Evolutionary conservation across 352 stramenopile species (phyloP).

Genomic region (Phytophthora palmivora): DNA sequence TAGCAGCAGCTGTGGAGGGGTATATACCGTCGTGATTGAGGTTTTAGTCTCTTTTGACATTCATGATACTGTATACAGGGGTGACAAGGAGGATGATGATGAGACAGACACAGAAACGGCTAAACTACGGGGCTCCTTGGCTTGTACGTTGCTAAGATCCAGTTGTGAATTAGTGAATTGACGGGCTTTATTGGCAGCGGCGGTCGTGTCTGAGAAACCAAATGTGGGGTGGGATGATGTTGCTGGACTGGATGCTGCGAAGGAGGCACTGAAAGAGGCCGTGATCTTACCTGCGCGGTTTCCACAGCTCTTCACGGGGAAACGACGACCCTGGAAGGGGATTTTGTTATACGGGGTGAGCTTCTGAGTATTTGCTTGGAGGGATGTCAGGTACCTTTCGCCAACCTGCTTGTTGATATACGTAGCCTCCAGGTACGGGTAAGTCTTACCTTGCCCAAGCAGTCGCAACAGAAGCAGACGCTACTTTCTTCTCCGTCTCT

Average conservation of each 20-base stretch:
- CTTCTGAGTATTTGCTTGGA: constrained; percentile 6
- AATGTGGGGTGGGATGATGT: constrained; percentile 98
- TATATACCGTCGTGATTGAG: background rate
- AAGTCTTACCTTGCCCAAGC: constrained; percentile 98
- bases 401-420: constrained; percentile 1
- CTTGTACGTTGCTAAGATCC: constrained; percentile 58
- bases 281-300: constrained; percentile 97
- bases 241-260: constrained; percentile 96
- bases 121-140: constrained; percentile 96
- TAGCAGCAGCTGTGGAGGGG: constrained; percentile 62
- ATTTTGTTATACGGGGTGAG: constrained; percentile 98
- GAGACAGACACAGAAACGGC: constrained; percentile 95
- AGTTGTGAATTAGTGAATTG: constrained; percentile 1
- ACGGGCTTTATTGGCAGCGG: constrained; percentile 49
- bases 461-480: constrained; percentile 98
- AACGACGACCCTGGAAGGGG: constrained; percentile 93
- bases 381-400: background rate
- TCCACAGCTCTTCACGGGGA: constrained; percentile 97
- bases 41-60: background rate
- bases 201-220: constrained; percentile 90
- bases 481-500: constrained; percentile 98
- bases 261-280: constrained; percentile 99
- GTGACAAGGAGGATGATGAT: constrained; percentile 86
- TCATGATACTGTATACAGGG: constrained; percentile 42
- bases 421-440: constrained; percentile 86